Conservation (phyloP, 176 grass and related monocot species). For the Juncus inflexus region DNA sequence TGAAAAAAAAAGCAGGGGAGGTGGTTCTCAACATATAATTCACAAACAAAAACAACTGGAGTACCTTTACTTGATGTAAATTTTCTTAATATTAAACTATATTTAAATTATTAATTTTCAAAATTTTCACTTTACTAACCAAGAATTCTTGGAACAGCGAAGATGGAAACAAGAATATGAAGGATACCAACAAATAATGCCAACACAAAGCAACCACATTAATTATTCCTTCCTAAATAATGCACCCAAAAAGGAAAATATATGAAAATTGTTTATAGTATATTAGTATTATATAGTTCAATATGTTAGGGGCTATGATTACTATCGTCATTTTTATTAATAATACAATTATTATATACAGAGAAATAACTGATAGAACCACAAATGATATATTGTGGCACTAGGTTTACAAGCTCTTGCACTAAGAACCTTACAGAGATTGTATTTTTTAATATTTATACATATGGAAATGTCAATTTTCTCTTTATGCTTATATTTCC, state of each 20-base stretch:
- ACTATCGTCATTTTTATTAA: neutral
- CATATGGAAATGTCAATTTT: too few relatives aligned
- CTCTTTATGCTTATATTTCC: too few relatives aligned
- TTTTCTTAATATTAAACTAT: neutral
- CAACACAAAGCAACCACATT: neutral
- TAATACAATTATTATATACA: too few relatives aligned
- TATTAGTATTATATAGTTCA: conserved; percentile 6
- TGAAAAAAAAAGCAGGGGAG: conserved; percentile 33
- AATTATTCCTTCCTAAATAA: conserved; percentile 6
- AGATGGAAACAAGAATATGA: conserved; percentile 7
- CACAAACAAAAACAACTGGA: conserved; percentile 36
- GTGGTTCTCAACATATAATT: conserved; percentile 59
- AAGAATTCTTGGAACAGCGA: neutral
- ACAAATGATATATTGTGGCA: too few relatives aligned
- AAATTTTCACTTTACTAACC: neutral
- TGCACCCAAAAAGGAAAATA: neutral
- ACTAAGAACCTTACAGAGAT: too few relatives aligned
- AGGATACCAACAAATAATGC: neutral
- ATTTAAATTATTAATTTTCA: neutral
- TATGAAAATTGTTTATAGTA: neutral
- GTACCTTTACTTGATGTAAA: neutral
- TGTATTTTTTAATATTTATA: too few relatives aligned
- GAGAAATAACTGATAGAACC: too few relatives aligned
- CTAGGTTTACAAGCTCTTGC: too few relatives aligned
- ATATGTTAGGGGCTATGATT: neutral